phyloP scores from a whole-genome alignment of 2,329 filamentous ascomycete genomes.

The Dactylonectria estremocensis region DNA sequence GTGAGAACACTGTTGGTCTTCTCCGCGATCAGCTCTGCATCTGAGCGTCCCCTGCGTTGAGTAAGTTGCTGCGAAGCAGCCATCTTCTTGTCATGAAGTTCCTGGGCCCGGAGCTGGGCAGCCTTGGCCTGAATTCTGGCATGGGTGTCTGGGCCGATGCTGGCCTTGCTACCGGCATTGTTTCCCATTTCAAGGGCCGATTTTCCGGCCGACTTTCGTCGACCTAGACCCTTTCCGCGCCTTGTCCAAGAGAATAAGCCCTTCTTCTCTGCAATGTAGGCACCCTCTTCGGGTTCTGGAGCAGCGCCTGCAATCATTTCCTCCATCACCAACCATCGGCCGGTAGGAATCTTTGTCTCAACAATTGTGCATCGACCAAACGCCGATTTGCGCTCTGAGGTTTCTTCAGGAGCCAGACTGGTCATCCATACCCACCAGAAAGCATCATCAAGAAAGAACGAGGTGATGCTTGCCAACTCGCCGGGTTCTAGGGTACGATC shows the following conservation, averaged over 20 bases:
- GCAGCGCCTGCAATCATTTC: constrained; percentile 96
- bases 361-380: constrained; percentile 95
- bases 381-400: constrained; percentile 86
- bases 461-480: constrained; percentile 92
- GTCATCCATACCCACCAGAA: constrained; percentile 99
- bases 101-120: constrained; percentile 82
- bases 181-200: constrained; percentile 66
- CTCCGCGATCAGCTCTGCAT: constrained; percentile 68
- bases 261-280: constrained; percentile 97
- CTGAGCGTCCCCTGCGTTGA: constrained; percentile 69
- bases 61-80: constrained; percentile 56
- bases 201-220: constrained; percentile 81
- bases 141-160: constrained; percentile 91
- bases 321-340: constrained; percentile 94
- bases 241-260: constrained; percentile 90
- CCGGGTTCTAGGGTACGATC: constrained; percentile 84
- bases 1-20: constrained; percentile 95
- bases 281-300: constrained; percentile 85
- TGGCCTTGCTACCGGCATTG: constrained; percentile 79
- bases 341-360: constrained; percentile 86
- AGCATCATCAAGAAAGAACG: constrained; percentile 89
- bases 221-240: constrained; percentile 73
- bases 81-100: constrained; percentile 71
- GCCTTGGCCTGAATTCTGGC: constrained; percentile 94
- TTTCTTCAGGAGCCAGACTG: constrained; percentile 93